Conservation (phyloP, 1,284 basidiomycete species). For the Trametes pubescens region DNA sequence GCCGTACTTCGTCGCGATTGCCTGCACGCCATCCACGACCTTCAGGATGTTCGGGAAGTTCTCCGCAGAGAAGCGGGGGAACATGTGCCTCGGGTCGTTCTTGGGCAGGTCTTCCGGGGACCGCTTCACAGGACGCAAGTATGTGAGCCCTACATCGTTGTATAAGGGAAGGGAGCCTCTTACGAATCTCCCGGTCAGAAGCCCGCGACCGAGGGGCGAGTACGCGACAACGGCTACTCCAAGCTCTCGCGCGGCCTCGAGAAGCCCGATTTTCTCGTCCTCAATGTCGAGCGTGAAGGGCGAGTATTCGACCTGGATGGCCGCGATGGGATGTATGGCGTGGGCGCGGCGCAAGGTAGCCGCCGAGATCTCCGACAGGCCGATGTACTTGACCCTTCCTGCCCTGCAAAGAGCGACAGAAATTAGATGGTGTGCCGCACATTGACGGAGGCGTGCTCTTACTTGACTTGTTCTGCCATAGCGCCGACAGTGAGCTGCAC, state of each 20-base stretch:
- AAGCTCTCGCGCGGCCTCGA: slow-evolving; percentile 42
- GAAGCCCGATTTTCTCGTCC: slow-evolving; percentile 37
- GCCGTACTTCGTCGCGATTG: slow-evolving; percentile 44
- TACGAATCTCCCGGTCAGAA: slow-evolving; percentile 64
- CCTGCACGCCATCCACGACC: slow-evolving; percentile 48
- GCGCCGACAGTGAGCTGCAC: slow-evolving; percentile 38
- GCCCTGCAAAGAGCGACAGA: slow-evolving; percentile 31
- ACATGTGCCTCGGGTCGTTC: slow-evolving; percentile 51
- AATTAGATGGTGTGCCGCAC: neutral
- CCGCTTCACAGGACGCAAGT: slow-evolving; percentile 45
- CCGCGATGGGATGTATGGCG: slow-evolving; percentile 48
- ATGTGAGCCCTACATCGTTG: neutral
- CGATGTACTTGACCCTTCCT: slow-evolving; percentile 52
- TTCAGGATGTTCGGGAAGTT: slow-evolving; percentile 55
- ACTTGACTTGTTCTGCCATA: slow-evolving; percentile 47
- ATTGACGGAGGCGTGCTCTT: slow-evolving; percentile 9
- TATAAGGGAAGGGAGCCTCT: slow-evolving; percentile 24
- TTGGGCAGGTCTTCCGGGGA: slow-evolving; percentile 59
- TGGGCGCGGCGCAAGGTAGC: slow-evolving; percentile 54
- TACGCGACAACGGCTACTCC: slow-evolving; percentile 50
- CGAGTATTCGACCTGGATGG: slow-evolving; percentile 55
- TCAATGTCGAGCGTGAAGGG: slow-evolving; percentile 51
- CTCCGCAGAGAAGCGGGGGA: slow-evolving; percentile 50
- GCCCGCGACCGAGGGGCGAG: slow-evolving; percentile 51
- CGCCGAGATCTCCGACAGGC: slow-evolving; percentile 53